Percentiles rank a stretch among this genome's conserved stretches.
Evolutionary conservation across 257 asterid genomes (phyloP).

Genomic region (Lithospermum erythrorhizon): DNA sequence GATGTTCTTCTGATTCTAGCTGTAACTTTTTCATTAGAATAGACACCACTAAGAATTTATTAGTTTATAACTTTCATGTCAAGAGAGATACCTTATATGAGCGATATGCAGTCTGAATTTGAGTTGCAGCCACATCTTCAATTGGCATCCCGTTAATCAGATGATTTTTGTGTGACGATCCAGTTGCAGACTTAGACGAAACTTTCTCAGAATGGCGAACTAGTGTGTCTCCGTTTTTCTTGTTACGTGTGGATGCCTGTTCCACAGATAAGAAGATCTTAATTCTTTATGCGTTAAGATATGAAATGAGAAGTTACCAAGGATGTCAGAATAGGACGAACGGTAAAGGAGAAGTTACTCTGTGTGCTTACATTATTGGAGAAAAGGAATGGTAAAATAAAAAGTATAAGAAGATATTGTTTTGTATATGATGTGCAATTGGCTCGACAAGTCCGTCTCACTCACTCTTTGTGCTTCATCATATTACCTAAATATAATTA

Average conservation of each 20-base stretch:
- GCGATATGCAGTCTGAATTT: constrained; percentile 74
- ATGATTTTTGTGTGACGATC: constrained; percentile 21
- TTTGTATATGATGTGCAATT: neutral
- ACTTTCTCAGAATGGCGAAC: constrained; percentile 19
- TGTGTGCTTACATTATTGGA: neutral
- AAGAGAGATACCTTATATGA: constrained; percentile 29
- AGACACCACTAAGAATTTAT: too few species aligned
- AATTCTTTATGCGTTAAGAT: neutral
- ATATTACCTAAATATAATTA: too few species aligned
- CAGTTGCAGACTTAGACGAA: constrained; percentile 16
- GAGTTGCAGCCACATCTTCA: constrained; percentile 63
- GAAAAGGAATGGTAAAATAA: neutral
- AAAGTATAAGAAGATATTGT: neutral
- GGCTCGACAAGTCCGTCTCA: neutral
- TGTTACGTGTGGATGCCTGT: constrained; percentile 43
- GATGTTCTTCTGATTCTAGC: too few species aligned
- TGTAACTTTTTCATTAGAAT: too few species aligned
- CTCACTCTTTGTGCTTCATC: neutral
- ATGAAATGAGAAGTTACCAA: neutral
- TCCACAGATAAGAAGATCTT: constrained; percentile 3
- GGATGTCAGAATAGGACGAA: neutral
- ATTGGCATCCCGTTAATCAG: constrained; percentile 21
- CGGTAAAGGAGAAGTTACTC: too few species aligned
- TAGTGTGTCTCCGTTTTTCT: constrained; percentile 23
- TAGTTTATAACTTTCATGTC: neutral